Base-by-base conservation (phyloP, 108 stramenopile genomes). In the Aurantiochytrium sp. region DNA sequence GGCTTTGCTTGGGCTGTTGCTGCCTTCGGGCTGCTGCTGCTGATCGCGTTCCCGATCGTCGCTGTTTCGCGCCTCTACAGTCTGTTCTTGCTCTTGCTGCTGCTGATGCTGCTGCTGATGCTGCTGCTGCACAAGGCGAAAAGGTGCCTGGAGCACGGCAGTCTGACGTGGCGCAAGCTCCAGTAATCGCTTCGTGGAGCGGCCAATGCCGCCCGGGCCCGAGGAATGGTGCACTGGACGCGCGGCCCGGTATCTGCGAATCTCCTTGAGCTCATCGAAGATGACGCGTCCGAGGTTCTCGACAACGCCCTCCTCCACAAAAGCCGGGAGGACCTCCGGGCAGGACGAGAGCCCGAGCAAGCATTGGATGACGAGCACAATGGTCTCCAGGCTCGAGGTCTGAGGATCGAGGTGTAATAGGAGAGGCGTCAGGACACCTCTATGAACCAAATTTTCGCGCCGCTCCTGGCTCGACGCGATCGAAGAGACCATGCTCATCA, bases 241-340 rank as follows among this genome's bases (percentile, higher is more conserved):
- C 73, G 32, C 32, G 6, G 73, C 73, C 6, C 73, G 73, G 2
- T 81, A 81, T 2, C 1, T 81, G 10, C 73, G 39, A 27, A 81
- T 81, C 24, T 81, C 73, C 24, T 17, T 15, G 19, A 81, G 45
- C 3, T 81, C 73, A 21, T 81, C 42, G 24, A 81, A 81, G 17
- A 81, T 81, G 2, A 81, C 73, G n/a, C 45, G 21, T 6, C 42
- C 12, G n/a, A 81, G 39, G 12, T 22, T 81, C 73, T 81, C 73
- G n/a, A 81, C 73, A 0, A 81, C 73, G 24, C 73, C 73, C 45
- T 81, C 73, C 39, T 81, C 73, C 73, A 81, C 42, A 0, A 81
- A 48, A 17, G 45, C 45, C 8, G 39, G 39, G 2, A 81, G 73
- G 30, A 81, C 73, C 1, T 81, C 73, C 10, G 73, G 30, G 73